Evolutionary conservation across 345 rosid species (phyloP), one percentile per base, ranked within the genome.

Genomic region (Gossypium thurberi): DNA sequence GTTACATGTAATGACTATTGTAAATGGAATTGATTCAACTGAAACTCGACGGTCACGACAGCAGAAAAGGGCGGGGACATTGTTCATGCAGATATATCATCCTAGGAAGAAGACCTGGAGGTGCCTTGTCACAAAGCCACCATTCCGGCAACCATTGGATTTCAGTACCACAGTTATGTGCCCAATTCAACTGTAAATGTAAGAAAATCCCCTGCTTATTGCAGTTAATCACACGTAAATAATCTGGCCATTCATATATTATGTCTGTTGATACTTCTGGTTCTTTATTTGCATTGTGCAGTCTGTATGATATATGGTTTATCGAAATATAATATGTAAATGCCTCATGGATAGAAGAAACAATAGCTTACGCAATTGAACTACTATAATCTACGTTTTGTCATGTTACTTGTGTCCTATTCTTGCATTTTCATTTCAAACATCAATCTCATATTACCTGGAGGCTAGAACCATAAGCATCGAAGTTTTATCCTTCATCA

Each of bases 41-140:
- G 88, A 88, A 48, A 78, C 74, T 1, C 81, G 84, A 70, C 66
- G 85, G 61, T 65, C 81, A 37, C 76, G 88, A 55, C 84, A 80
- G 70, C 87, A 57, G 60, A 90, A 84, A 73, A 86, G 80, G 74
- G 86, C 72, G 57, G 91, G 89, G 50, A 50, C 84, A 8, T 77
- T 92, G 60, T 75, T 87, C 73, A 75, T 87, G 81, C 97, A 91
- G 80, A 81, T 86, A 58, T 94, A 92, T 77, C 75, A 88, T 79
- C 97, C 91, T 0, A 81, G 75, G 81, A 86, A 78, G 84, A 94
- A 86, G 81, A 85, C 87, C 28, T 94, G 97, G 98, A 86, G 97
- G 69, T 81, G 76, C 17, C 47, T 87, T 8, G 18, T 76, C 37
- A 47, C 63, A 40, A 90, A 81, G 83, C 84, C 83, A 25, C 97